These are phyloP conservation scores for Pterocarpus macrocarpus DNA, from an alignment of 306 rosid species.

Conservation along the genomic window DNA sequence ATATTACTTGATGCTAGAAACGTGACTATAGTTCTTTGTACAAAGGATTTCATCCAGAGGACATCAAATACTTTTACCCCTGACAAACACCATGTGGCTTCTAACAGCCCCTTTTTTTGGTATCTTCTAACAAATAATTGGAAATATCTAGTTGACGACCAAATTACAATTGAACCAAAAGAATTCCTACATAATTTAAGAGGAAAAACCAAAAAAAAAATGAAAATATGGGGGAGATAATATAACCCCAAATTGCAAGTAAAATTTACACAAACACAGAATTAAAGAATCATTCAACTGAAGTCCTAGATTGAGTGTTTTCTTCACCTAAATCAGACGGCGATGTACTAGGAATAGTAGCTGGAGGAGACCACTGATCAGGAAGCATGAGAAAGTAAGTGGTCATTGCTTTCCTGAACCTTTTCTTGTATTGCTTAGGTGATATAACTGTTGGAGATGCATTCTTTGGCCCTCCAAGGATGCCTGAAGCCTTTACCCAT, in stretches of 20 bases:
- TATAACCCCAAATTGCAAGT: conserved; percentile 50
- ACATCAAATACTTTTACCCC: conserved; percentile 70
- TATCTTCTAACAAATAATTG: conserved; percentile 55
- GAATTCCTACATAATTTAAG: conserved; percentile 57
- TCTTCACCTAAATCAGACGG: conserved; percentile 78
- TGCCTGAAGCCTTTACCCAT: conserved; percentile 96
- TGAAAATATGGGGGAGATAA: conserved; percentile 35
- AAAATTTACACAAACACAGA: conserved; percentile 51
- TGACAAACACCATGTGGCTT: conserved; percentile 63
- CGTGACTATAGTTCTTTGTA: conserved; percentile 56
- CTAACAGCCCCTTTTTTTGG: conserved; percentile 54
- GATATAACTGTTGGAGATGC: conserved; percentile 91
- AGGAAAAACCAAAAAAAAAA: conserved; percentile 19
- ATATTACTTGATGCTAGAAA: conserved; percentile 55
- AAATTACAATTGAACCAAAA: conserved; percentile 52
- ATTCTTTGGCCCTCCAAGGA: conserved; percentile 96
- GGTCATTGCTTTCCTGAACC: conserved; percentile 98
- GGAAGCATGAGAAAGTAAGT: conserved; percentile 97
- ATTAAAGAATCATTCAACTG: conserved; percentile 62
- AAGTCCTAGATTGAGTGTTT: conserved; percentile 55
- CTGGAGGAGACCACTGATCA: conserved; percentile 90
- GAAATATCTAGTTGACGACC: conserved; percentile 43
- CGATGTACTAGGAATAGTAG: conserved; percentile 64
- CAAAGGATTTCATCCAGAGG: conserved; percentile 75
- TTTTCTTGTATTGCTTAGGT: conserved; percentile 91